These are phyloP conservation scores for Mycosphaerelloides madeirae DNA, from an alignment of 2,329 filamentous ascomycete species.

Conservation along the genomic window DNA sequence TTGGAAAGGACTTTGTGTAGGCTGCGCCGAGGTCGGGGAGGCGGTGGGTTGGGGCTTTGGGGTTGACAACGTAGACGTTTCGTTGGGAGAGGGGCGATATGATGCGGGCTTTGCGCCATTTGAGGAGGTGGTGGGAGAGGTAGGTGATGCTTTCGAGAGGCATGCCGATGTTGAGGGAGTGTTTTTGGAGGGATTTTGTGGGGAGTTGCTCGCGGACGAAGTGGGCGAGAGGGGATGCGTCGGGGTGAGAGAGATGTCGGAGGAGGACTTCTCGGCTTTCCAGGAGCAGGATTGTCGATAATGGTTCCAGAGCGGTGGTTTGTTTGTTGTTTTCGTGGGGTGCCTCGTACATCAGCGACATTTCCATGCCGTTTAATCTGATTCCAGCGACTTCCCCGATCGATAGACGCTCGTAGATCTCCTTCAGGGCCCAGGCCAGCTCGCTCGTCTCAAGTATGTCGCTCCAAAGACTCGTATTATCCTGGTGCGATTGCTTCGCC, in stretches of 20 bases:
- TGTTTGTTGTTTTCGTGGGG: neutral
- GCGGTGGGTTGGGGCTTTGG: constrained; percentile 73
- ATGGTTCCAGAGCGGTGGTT: constrained; percentile 45
- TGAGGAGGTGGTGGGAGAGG: constrained; percentile 88
- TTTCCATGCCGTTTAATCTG: constrained; percentile 65
- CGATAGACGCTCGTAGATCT: constrained; percentile 23
- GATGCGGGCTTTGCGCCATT: constrained; percentile 88
- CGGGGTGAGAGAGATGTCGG: constrained; percentile 63
- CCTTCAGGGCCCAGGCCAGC: constrained; percentile 30
- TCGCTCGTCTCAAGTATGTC: constrained; percentile 27
- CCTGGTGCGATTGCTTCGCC: constrained; percentile 55
- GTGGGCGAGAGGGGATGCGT: constrained; percentile 72
- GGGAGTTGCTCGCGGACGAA: constrained; percentile 57
- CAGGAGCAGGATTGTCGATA: constrained; percentile 80
- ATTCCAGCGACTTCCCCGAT: constrained; percentile 21
- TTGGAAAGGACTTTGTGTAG: constrained; percentile 76
- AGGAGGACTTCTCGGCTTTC: constrained; percentile 79
- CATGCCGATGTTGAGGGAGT: constrained; percentile 66
- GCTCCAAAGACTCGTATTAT: constrained; percentile 35
- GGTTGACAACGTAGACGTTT: constrained; percentile 86
- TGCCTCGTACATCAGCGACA: constrained; percentile 58
- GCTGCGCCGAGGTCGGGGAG: constrained; percentile 64
- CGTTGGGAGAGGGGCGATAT: constrained; percentile 85
- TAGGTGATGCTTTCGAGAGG: constrained; percentile 76
- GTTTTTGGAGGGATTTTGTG: constrained; percentile 65